Evolutionary conservation across 495 filamentous ascomycete species (phyloP).

Genomic region (Tuber aestivum): DNA sequence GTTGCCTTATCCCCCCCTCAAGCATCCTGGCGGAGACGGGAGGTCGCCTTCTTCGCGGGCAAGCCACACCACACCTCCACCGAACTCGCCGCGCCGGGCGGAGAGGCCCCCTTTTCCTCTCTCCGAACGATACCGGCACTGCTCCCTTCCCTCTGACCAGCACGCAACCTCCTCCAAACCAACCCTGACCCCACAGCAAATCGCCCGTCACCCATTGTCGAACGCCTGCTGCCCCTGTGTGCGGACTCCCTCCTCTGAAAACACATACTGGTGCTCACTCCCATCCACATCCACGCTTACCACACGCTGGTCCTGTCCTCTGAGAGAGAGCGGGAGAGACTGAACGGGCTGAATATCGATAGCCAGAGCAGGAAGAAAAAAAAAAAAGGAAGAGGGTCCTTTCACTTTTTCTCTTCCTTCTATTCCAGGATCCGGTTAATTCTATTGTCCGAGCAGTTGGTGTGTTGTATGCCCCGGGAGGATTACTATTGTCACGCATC

Average conservation of each 20-base stretch:
- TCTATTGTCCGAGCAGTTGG: slow-evolving; percentile 15
- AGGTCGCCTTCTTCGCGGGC: slow-evolving; percentile 38
- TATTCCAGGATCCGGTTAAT: slow-evolving; percentile 25
- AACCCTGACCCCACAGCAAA: slow-evolving; percentile 35
- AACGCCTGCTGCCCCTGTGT: slow-evolving; percentile 16
- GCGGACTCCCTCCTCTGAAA: background rate
- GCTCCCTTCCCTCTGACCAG: background rate
- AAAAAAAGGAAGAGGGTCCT: background rate
- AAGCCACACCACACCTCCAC: slow-evolving; percentile 33
- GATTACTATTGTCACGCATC: slow-evolving; percentile 25
- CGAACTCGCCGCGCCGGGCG: slow-evolving; percentile 3
- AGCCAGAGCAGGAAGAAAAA: background rate
- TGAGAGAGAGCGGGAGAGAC: background rate
- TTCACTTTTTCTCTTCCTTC: background rate
- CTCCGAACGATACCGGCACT: slow-evolving; percentile 15
- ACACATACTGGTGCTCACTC: background rate
- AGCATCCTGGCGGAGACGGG: slow-evolving; percentile 30
- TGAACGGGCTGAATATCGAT: background rate
- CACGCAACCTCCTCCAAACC: slow-evolving; percentile 32
- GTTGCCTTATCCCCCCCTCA: slow-evolving; percentile 12
- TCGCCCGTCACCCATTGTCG: slow-evolving; percentile 28
- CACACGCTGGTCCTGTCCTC: background rate
- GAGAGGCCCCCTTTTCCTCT: slow-evolving; percentile 26
- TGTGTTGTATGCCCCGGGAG: background rate
- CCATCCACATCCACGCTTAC: background rate